Base-by-base conservation (phyloP, 345 rosid species). In the Psidium friedrichsthalianum region DNA sequence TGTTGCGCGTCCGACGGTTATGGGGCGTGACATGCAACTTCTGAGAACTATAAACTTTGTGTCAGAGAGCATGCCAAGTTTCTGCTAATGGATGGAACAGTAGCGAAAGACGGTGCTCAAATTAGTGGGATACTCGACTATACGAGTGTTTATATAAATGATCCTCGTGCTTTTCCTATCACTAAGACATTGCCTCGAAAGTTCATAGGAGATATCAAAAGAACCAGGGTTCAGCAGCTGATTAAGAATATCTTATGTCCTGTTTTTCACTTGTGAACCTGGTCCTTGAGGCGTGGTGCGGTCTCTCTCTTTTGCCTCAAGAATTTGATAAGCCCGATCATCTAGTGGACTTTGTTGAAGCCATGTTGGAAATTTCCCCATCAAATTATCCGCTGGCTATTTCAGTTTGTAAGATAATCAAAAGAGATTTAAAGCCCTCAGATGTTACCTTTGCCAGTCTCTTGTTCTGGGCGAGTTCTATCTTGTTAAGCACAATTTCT, bases 341-440 rank as follows among this genome's bases (percentile, higher is more conserved):
- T 84, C 84, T 95, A 58, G 99, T 94, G 56, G 95, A 97, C 88
- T 93, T 93, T 88, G 99, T 97, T 6, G 99, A 97, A 91, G 87
- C 93, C 42, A 85, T 94, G 85, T 82, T 96, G 90, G 95, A 91
- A 82, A 76, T 94, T 82, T 95, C 90, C 58, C 98, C 94, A 0
- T 87, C 93, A 69, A 96, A 95, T 91, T 97, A 93, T 89, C 94
- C 76, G 9, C 52, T 97, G 80, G 98, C 93, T 20, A 64, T 96
- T 86, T 94, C 94, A 6, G 93, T 93, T n/a, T 90, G 89, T 85
- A 95, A 92, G 92, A 82, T 90, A 83, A 82, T 95, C 85, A 90
- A 54, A 56, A 86, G 64, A 81, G 91, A 87, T 57, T 81, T 86
- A 82, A 83, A 76, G 15, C 53, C 83, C 82, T 12, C 54, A 18